Evolutionary conservation across 495 filamentous ascomycete species (phyloP).

Genomic region (Aspergillus affinis): DNA sequence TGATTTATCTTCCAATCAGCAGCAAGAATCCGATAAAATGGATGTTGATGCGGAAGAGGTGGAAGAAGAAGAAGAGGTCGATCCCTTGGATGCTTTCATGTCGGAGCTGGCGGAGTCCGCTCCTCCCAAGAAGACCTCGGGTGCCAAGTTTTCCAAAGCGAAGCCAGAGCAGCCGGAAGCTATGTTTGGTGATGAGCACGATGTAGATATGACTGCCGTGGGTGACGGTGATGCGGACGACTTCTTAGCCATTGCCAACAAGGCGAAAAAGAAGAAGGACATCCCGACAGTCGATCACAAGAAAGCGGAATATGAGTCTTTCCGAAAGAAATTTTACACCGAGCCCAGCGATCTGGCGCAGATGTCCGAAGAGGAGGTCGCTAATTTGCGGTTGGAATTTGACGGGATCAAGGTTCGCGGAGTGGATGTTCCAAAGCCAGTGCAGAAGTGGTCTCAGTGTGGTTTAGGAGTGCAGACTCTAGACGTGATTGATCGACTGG

Average conservation of each 20-base stretch:
- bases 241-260: slow-evolving; percentile 82
- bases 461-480: slow-evolving; percentile 82
- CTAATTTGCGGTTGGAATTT: slow-evolving; percentile 77
- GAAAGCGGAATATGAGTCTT: slow-evolving; percentile 80
- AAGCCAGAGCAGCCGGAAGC: slow-evolving; percentile 69
- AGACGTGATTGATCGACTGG: slow-evolving; percentile 80
- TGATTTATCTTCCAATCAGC: slow-evolving; percentile 43
- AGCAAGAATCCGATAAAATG: slow-evolving; percentile 28
- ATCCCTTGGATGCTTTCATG: slow-evolving; percentile 98
- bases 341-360: slow-evolving; percentile 81
- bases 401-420: slow-evolving; percentile 94
- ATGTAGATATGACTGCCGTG: slow-evolving; percentile 71
- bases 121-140: slow-evolving; percentile 39
- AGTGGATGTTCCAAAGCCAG: slow-evolving; percentile 84
- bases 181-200: slow-evolving; percentile 83
- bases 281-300: slow-evolving; percentile 81
- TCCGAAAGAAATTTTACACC: slow-evolving; percentile 91
- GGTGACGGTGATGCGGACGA: slow-evolving; percentile 72
- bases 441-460: slow-evolving; percentile 95
- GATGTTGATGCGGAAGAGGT: slow-evolving; percentile 44
- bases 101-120: slow-evolving; percentile 64
- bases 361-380: slow-evolving; percentile 83
- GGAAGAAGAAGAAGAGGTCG: slow-evolving; percentile 76
- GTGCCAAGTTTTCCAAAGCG: slow-evolving; percentile 44
- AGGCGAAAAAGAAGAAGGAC: slow-evolving; percentile 93